phyloP scores from a whole-genome alignment of 441 rosid species.

The Gossypium lobatum region DNA sequence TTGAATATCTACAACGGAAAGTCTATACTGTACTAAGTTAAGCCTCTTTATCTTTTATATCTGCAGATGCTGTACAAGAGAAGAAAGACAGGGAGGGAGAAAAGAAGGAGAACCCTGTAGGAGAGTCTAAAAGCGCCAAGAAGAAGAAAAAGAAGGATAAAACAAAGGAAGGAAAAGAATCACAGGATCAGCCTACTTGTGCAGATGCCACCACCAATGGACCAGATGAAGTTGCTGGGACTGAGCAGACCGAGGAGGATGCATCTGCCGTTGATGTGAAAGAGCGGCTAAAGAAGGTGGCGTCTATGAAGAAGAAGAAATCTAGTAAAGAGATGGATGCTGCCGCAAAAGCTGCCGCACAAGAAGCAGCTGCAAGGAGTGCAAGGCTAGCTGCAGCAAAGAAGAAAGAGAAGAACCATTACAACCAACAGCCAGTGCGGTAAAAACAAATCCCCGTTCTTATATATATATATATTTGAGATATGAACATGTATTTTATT shows the following conservation, averaged over 20 bases:
- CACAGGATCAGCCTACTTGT: conserved; percentile 24
- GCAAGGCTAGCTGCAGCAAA: conserved; percentile 57
- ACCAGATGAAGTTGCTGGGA: conserved; percentile 29
- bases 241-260: conserved; percentile 31
- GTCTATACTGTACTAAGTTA: background rate
- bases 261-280: conserved; percentile 36
- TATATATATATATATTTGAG: background rate
- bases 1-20: background rate
- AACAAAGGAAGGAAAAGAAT: conserved; percentile 36
- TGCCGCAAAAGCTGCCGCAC: conserved; percentile 53
- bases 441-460: conserved; percentile 11
- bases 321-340: conserved; percentile 49
- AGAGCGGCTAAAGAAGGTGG: conserved; percentile 47
- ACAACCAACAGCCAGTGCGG: conserved; percentile 61
- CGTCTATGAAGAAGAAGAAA: conserved; percentile 49
- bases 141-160: conserved; percentile 61
- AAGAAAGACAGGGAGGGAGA: conserved; percentile 33
- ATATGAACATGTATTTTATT: conserved; percentile 27
- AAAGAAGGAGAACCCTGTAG: conserved; percentile 35
- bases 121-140: conserved; percentile 43
- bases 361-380: conserved; percentile 55
- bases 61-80: conserved; percentile 30
- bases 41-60: background rate
- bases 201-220: conserved; percentile 13
- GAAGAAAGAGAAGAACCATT: conserved; percentile 61